These are phyloP conservation scores for Paramicrosporidium saccamoebae DNA, from an alignment of 371 early-diverging fungal genomes.

Conservation along the genomic window DNA sequence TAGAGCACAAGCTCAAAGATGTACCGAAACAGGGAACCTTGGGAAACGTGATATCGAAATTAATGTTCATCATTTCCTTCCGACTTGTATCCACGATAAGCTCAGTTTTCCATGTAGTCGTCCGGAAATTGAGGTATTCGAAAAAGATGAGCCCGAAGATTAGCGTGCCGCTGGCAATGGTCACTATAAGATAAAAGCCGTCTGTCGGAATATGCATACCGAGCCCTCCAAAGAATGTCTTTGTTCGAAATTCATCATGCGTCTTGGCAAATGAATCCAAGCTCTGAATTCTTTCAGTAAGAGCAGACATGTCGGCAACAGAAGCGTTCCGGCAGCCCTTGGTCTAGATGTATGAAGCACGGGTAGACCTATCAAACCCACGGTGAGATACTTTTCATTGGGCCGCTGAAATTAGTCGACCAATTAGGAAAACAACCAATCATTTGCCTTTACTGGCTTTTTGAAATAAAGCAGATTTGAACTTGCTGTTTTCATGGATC, in stretches of 20 bases:
- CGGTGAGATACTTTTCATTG: too few species aligned
- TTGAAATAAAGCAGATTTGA: too few species aligned
- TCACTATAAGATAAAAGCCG: conserved; percentile 13
- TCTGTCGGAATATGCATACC: conserved; percentile 9
- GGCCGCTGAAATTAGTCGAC: too few species aligned
- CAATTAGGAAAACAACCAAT: too few species aligned
- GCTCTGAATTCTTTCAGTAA: conserved; percentile 9
- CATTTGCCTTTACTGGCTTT: too few species aligned
- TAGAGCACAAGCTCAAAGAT: conserved; percentile 1
- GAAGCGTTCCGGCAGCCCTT: too few species aligned
- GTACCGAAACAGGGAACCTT: conserved; percentile 58
- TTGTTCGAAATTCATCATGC: conserved; percentile 66
- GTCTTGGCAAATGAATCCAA: conserved; percentile 88
- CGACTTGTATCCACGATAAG: conserved; percentile 48
- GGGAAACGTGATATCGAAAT: conserved; percentile 63
- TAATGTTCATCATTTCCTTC: conserved; percentile 55
- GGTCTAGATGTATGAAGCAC: too few species aligned
- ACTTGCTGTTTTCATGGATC: too few species aligned
- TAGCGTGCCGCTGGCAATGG: conserved; percentile 28
- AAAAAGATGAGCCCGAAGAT: conserved; percentile 32
- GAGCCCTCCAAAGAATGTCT: conserved; percentile 45
- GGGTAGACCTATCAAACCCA: too few species aligned
- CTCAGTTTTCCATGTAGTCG: conserved; percentile 22
- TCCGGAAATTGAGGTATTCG: conserved; percentile 42
- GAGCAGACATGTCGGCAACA: conserved; percentile 1